phyloP scores from a whole-genome alignment of 2,329 filamentous ascomycete genomes.

The Trichoderma pleuroti region DNA sequence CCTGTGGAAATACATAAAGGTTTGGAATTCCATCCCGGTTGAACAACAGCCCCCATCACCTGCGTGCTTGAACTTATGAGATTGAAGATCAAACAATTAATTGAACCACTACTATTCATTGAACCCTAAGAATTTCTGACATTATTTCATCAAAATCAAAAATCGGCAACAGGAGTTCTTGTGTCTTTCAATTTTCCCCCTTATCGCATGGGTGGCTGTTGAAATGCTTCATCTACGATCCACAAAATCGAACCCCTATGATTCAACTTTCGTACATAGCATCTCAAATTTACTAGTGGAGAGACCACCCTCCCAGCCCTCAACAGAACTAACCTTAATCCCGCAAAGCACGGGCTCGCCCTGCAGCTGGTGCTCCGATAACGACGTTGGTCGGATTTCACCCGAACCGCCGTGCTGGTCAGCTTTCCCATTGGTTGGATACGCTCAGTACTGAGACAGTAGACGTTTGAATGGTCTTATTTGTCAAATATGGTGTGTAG shows the following conservation, averaged over 20 bases:
- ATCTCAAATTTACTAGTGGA: neutral
- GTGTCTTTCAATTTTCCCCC: neutral
- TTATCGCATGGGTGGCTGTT: neutral
- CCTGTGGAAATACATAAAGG: accelerated
- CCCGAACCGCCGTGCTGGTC: neutral
- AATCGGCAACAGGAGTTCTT: neutral
- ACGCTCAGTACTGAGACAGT: neutral
- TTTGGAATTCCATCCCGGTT: neutral
- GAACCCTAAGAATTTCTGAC: neutral
- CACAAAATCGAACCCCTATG: neutral
- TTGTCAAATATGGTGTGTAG: neutral
- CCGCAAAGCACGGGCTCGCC: neutral
- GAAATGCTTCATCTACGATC: neutral
- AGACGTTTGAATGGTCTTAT: neutral
- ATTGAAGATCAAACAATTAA: neutral
- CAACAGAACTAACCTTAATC: neutral
- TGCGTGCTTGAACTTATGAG: neutral
- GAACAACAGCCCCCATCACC: neutral
- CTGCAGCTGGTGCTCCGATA: neutral
- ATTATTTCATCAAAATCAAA: neutral
- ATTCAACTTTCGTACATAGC: neutral
- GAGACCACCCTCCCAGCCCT: neutral
- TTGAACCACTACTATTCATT: neutral
- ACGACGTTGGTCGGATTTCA: neutral
- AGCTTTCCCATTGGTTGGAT: neutral